Evolutionary conservation across 2,329 filamentous ascomycete genomes (phyloP), one percentile per base, ranked within the genome.

Genomic region (Apiospora saccharicola): DNA sequence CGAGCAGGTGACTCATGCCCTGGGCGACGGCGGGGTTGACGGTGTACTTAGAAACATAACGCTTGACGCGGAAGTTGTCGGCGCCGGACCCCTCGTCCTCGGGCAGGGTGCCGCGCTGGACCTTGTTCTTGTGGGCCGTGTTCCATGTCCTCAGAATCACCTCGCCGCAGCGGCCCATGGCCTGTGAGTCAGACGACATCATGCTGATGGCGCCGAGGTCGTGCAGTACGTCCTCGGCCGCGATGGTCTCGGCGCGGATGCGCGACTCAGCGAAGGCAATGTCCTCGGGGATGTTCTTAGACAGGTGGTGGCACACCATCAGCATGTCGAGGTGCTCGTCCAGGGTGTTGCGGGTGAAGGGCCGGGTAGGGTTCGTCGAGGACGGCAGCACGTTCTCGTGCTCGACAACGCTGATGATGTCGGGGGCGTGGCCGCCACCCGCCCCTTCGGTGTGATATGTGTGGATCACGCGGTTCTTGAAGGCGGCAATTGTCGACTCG

Each of bases 291-390:
- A 98, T 98, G 82, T 98, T 92, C 82, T 94, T 94, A 70, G 92
- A 95, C 13, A 98, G 86, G 80, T 98, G 96, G 82, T 98, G 96
- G 86, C 96, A 98, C 49, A 98, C 94, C 96, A 98, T 98, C 67
- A 98, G 86, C 96, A 98, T 98, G 84, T 98, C 96, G 19, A 98
- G 89, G 83, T 98, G 96, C 83, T 98, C 96, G 79, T 98, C 96
- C 0, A 98, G 89, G 0, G 96, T 98, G 85, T 98, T 98, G 75
- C 88, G 87, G 1, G 96, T 98, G 82, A 91, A 98, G 0, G 96
- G 96, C 2, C 95, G 88, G 1, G 96, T 98, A 0, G 96, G 96
- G 81, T 98, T 98, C 0, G 96, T 98, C 67, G 92, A 96, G 6
- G 92, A 94, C 0, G 96, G 96, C 0, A 98, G 89, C 2, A 98